These are phyloP conservation scores for Solanum pinnatisectum DNA, from an alignment of 257 asterid species.

Conservation along the genomic window DNA sequence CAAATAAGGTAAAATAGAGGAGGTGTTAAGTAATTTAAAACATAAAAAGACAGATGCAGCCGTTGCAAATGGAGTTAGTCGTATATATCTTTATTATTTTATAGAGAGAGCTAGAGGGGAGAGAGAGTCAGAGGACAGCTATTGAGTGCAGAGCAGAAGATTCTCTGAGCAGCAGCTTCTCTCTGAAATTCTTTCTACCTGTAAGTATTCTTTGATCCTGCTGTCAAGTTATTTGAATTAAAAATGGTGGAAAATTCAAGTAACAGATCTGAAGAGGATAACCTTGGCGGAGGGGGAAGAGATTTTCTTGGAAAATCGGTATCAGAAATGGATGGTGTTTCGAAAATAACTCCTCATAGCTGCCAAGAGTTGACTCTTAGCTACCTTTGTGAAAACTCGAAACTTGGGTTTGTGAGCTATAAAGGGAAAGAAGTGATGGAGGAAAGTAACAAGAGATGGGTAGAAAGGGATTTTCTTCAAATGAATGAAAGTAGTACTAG, in stretches of 20 bases:
- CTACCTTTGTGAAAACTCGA: slow-evolving; percentile 3
- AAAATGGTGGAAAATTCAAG: background rate
- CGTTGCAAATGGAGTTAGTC: background rate
- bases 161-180: background rate
- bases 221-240: background rate
- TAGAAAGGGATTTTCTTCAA: slow-evolving; percentile 34
- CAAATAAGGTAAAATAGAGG: background rate
- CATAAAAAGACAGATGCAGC: background rate
- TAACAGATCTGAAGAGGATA: background rate
- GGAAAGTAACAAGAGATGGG: background rate
- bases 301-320: slow-evolving; percentile 1
- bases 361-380: slow-evolving; percentile 5
- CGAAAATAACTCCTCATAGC: background rate
- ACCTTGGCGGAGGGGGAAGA: background rate
- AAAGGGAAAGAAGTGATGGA: background rate
- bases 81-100: background rate
- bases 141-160: background rate
- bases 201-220: background rate
- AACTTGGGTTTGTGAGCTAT: background rate
- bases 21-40: background rate
- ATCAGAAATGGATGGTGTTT: background rate
- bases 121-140: background rate
- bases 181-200: background rate
- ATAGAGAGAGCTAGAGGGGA: background rate
- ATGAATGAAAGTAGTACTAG: slow-evolving; percentile 30